phyloP scores from a whole-genome alignment of 768 basidiomycete species.

The Boletus speciosus region DNA sequence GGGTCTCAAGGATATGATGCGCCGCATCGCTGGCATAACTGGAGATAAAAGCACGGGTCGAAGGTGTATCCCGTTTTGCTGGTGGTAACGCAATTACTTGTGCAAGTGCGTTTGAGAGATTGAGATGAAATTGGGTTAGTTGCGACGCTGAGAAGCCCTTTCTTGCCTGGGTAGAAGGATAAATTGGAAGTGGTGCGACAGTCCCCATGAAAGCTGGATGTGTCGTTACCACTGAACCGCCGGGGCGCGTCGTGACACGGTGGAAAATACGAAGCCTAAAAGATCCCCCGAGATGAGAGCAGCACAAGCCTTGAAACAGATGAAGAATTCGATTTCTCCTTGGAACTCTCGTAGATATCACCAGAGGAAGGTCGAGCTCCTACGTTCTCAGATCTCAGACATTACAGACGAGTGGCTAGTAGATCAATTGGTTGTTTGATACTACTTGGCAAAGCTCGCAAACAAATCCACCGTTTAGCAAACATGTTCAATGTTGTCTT shows the following conservation, averaged over 20 bases:
- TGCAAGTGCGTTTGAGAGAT: conserved; percentile 45
- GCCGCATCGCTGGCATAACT: conserved; percentile 60
- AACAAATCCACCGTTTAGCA: conserved; percentile 38
- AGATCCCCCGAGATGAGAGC: background rate
- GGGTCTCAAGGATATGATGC: conserved; percentile 44
- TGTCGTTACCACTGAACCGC: background rate
- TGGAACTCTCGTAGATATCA: background rate
- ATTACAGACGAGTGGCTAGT: too few relatives aligned
- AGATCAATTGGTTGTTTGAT: background rate
- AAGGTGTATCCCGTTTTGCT: conserved; percentile 42
- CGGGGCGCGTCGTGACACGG: background rate
- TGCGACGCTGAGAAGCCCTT: conserved; percentile 52
- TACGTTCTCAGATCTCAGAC: too few relatives aligned
- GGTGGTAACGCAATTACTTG: conserved; percentile 48
- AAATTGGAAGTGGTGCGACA: conserved; percentile 43
- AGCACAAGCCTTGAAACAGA: background rate
- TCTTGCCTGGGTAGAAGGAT: conserved; percentile 50
- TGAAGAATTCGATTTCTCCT: background rate
- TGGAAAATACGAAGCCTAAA: background rate
- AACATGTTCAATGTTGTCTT: conserved; percentile 68
- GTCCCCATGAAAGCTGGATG: conserved; percentile 24
- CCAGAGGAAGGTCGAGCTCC: background rate
- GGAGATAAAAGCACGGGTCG: conserved; percentile 48
- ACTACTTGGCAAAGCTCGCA: conserved; percentile 5
- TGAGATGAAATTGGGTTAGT: conserved; percentile 42